A percentile compares a stretch with the other conserved stretches of the same genome.
Conservation (phyloP, 2,329 filamentous ascomycete genomes). For the Cladosporium colombiae region DNA sequence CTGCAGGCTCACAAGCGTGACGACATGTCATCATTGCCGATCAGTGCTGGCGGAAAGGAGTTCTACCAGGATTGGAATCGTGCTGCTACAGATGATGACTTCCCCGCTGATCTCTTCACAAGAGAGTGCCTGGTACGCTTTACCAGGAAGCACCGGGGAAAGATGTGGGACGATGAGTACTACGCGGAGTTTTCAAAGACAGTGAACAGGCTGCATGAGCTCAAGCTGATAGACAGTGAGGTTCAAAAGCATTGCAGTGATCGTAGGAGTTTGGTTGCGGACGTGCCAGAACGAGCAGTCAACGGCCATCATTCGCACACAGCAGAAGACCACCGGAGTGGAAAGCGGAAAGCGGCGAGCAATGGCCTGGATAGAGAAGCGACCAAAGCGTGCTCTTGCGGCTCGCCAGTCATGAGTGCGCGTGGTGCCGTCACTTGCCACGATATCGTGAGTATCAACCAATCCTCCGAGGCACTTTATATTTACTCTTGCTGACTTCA, state of each 20-base stretch:
- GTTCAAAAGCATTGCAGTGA: slow-evolving; percentile 4
- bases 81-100: slow-evolving; percentile 41
- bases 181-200: slow-evolving; percentile 39
- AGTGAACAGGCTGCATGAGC: slow-evolving; percentile 29
- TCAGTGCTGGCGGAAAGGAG: slow-evolving; percentile 29
- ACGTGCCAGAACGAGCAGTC: background rate
- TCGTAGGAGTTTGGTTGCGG: background rate
- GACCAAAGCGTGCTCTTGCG: slow-evolving; percentile 24
- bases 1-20: slow-evolving; percentile 36
- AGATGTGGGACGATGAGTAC: slow-evolving; percentile 30
- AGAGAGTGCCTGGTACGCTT: slow-evolving; percentile 46
- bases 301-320: background rate
- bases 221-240: slow-evolving; percentile 22
- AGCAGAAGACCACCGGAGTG: background rate
- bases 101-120: slow-evolving; percentile 37
- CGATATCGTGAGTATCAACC: slow-evolving; percentile 24
- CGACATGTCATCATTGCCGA: slow-evolving; percentile 29
- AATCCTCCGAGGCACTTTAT: background rate
- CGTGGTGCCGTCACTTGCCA: slow-evolving; percentile 27
- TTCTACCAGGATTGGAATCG: slow-evolving; percentile 43
- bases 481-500: background rate
- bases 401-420: slow-evolving; percentile 17
- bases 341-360: background rate
- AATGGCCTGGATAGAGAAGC: background rate
- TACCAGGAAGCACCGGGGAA: slow-evolving; percentile 27